Evolutionary conservation across 345 rosid species (phyloP), one percentile per base, ranked within the genome.

Genomic region (Raphanus sativus): DNA sequence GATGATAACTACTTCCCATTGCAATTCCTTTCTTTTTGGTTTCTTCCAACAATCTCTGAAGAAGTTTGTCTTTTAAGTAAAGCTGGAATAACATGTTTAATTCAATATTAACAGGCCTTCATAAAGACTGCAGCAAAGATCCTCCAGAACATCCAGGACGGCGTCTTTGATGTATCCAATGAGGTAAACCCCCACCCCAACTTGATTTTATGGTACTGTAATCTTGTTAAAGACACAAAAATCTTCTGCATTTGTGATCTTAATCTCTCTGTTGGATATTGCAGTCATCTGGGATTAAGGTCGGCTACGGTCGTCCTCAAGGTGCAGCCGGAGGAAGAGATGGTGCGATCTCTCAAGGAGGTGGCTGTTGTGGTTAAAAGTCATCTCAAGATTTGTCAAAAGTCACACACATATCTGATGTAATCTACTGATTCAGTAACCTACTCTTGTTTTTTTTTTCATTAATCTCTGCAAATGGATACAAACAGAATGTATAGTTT

Each of bases 211-310:
- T 29, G 24, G 11, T 24, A 42, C 34, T 42, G 0, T 70, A 24
- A 52, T 62, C 11, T 25, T 62, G 48, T 30, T 48, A 17, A 42
- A 42, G 50, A 42, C 15, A 42, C 50, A 32, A 42, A 40, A 42
- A 11, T 25, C 59, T 67, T 67, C 38, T 67, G 25, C 12, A n/a
- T 3, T 45, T 12, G 59, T 42, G 25, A 66, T 66, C 33, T 45
- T 67, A 67, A 24, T 63, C 61, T 81, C 66, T 63, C 21, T 21
- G 21, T 6, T 73, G 65, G 40, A 45, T 28, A 26, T 71, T 84
- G 90, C 88, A 95, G 94, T 89, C 95, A 4, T 91, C 93, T 0
- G 98, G 98, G 21, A 94, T 94, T 80, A 94, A 94, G 90, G 82
- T 90, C 0, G 98, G 98, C 3, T 89, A 92, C 34, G 97, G 94